These are phyloP conservation scores for Solanum pimpinellifolium DNA, from an alignment of 257 asterid genomes.

Conservation along the genomic window DNA sequence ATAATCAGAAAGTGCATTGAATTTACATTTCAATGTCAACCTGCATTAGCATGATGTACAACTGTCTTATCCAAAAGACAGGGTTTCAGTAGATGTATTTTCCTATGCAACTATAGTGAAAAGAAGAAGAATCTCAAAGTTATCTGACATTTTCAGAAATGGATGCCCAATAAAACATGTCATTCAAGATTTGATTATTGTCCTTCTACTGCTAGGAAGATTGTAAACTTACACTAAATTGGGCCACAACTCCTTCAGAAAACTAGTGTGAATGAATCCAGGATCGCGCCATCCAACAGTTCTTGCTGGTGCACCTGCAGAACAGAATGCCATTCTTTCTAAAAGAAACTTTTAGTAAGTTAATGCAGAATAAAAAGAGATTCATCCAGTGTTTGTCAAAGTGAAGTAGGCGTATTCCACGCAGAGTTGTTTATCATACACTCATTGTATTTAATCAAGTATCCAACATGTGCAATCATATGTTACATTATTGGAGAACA, in stretches of 20 bases:
- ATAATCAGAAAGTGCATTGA: slow-evolving; percentile 3
- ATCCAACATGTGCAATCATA: not conserved
- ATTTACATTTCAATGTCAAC: not conserved
- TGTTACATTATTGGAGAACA: not conserved
- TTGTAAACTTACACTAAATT: slow-evolving; percentile 22
- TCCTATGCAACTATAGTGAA: not conserved
- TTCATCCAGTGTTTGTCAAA: not conserved
- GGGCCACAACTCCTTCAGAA: slow-evolving; percentile 50
- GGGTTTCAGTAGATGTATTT: not conserved
- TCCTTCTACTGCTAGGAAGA: not conserved
- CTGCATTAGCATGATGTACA: not conserved
- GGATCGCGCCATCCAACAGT: slow-evolving; percentile 71
- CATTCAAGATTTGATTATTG: not conserved
- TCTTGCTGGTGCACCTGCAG: slow-evolving; percentile 70
- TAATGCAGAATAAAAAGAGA: slow-evolving; percentile 10
- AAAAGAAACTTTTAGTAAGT: not conserved
- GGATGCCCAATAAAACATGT: not conserved
- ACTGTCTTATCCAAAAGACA: not conserved
- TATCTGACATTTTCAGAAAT: not conserved
- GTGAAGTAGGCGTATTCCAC: not conserved
- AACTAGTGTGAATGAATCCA: slow-evolving; percentile 50
- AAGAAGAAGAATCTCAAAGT: not conserved
- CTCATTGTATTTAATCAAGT: not conserved
- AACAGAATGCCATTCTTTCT: not conserved
- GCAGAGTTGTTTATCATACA: not conserved